Evolutionary conservation across 768 basidiomycete genomes (phyloP).

Genomic region (Chalciporus piperatus): DNA sequence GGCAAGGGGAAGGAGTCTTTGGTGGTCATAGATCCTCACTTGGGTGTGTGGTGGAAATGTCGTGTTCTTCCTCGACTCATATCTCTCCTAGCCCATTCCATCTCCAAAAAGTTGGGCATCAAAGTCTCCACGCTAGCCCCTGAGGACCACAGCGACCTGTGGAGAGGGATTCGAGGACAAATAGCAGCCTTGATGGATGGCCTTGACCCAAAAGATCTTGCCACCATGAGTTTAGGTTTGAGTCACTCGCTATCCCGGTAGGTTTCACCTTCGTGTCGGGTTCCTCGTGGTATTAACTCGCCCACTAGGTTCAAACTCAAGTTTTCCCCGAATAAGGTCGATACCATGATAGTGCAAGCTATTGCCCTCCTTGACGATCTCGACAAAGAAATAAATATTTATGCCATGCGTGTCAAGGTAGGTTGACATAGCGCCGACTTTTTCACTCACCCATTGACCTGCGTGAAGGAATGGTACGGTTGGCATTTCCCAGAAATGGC

Average conservation of each 20-base stretch:
- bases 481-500: conserved; percentile 99
- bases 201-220: conserved; percentile 87
- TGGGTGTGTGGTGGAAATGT: conserved; percentile 57
- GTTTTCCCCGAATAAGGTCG: conserved; percentile 99
- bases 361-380: conserved; percentile 97
- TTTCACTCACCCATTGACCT: background rate
- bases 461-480: conserved; percentile 94
- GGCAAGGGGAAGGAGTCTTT: conserved; percentile 85
- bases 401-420: conserved; percentile 98
- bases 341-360: conserved; percentile 99
- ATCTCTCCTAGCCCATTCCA: conserved; percentile 61
- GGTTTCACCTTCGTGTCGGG: conserved; percentile 16
- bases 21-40: conserved; percentile 84
- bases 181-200: conserved; percentile 85
- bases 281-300: conserved; percentile 5
- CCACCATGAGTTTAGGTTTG: conserved; percentile 97
- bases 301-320: conserved; percentile 89
- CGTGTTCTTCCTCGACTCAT: conserved; percentile 7
- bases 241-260: conserved; percentile 95
- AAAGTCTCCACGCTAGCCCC: conserved; percentile 65
- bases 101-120: conserved; percentile 92
- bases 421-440: conserved; percentile 12
- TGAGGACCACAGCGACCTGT: conserved; percentile 73
- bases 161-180: conserved; percentile 93
- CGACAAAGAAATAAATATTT: conserved; percentile 99